phyloP scores from a whole-genome alignment of 2,329 filamentous ascomycete genomes.

The Malbranchea zuffiana region DNA sequence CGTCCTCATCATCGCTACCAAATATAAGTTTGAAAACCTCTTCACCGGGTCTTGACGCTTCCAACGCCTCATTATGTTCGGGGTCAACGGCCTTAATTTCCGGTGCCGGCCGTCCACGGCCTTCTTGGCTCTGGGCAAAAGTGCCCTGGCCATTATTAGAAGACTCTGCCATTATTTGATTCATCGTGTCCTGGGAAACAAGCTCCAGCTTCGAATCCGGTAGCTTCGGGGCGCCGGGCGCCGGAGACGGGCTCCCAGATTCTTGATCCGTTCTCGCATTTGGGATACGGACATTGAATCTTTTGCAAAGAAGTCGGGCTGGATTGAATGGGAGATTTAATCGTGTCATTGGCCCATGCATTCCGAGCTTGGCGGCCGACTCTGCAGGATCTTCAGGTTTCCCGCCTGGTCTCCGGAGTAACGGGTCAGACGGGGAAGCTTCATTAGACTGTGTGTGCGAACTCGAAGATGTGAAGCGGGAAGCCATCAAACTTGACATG shows the following conservation, averaged over 20 bases:
- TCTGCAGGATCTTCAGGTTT: conserved; percentile 67
- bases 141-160: background rate
- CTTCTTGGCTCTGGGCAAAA: background rate
- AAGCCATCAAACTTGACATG: conserved; percentile 84
- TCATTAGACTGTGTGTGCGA: conserved; percentile 31
- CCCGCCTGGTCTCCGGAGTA: conserved; percentile 40
- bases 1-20: conserved; percentile 69
- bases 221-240: conserved; percentile 22
- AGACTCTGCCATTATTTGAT: conserved; percentile 43
- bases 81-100: conserved; percentile 45
- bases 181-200: conserved; percentile 45
- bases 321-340: conserved; percentile 63
- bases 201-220: conserved; percentile 35
- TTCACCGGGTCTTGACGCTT: conserved; percentile 62
- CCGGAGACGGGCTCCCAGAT: conserved; percentile 22
- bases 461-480: conserved; percentile 67
- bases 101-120: conserved; percentile 15
- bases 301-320: conserved; percentile 76
- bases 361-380: conserved; percentile 75
- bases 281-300: conserved; percentile 78
- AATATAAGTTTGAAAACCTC: conserved; percentile 89
- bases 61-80: conserved; percentile 66
- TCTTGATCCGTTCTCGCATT: conserved; percentile 43
- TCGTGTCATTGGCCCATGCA: conserved; percentile 86
- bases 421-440: conserved; percentile 23